Evolutionary conservation across 169 alveolate species (phyloP).

Genomic region (Plasmodium yoelii): DNA sequence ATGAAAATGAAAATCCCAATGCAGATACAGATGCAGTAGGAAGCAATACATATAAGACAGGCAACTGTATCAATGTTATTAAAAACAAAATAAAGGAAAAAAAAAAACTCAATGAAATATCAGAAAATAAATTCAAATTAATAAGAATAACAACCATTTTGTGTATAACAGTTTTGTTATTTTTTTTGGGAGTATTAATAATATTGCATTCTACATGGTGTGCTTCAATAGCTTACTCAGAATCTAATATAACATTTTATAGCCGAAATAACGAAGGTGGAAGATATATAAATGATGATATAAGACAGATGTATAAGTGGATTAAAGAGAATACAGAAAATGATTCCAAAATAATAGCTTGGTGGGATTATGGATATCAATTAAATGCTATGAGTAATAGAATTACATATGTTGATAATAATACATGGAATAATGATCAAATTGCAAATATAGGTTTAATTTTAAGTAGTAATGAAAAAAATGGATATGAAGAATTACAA

Average conservation of each 20-base stretch:
- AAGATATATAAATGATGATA: constrained; percentile 96
- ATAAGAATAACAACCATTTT: constrained; percentile 26
- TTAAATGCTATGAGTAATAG: constrained; percentile 97
- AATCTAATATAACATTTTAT: constrained; percentile 75
- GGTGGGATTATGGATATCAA: constrained; percentile 99
- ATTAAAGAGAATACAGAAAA: constrained; percentile 94
- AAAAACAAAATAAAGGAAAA: background rate
- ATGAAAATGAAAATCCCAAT: too few relatives aligned
- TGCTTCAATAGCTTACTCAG: constrained; percentile 80
- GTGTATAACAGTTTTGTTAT: constrained; percentile 1
- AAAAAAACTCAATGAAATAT: constrained; percentile 9
- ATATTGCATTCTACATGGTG: constrained; percentile 80
- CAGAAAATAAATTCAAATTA: constrained; percentile 10
- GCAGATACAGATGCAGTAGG: background rate
- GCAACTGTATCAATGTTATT: background rate
- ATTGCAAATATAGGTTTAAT: constrained; percentile 98
- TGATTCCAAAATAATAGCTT: constrained; percentile 94
- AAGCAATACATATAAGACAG: background rate
- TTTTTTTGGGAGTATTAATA: constrained; percentile 19
- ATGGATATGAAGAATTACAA: constrained; percentile 93
- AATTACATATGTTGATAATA: constrained; percentile 97
- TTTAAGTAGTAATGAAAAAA: constrained; percentile 92
- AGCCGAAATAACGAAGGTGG: constrained; percentile 87
- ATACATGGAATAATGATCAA: constrained; percentile 98
- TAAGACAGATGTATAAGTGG: constrained; percentile 99